Conservation (phyloP, 768 basidiomycete species). For the Pleurotus pulmonarius region DNA sequence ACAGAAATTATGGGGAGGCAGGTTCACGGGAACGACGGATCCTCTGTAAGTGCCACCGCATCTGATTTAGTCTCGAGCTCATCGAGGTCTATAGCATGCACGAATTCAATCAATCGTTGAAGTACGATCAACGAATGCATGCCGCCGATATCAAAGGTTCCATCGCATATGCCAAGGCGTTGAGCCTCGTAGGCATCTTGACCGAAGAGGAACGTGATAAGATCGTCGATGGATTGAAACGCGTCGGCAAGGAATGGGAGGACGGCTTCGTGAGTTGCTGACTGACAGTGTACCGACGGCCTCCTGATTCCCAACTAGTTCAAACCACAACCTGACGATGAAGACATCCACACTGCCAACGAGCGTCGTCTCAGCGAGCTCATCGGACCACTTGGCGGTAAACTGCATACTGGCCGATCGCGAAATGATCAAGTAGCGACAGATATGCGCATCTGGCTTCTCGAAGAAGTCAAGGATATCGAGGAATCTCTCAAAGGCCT, state of each 20-base stretch:
- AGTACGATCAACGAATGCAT: conserved; percentile 94
- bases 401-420: conserved; percentile 95
- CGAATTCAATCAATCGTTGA: conserved; percentile 93
- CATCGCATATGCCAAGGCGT: conserved; percentile 91
- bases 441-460: conserved; percentile 95
- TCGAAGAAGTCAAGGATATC: conserved; percentile 69
- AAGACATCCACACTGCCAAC: conserved; percentile 99
- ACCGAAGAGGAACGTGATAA: conserved; percentile 68
- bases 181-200: conserved; percentile 78
- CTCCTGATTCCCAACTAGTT: conserved; percentile 48
- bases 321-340: conserved; percentile 76
- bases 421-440: conserved; percentile 99
- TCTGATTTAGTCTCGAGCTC: conserved; percentile 11
- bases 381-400: conserved; percentile 89
- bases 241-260: conserved; percentile 85
- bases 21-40: conserved; percentile 88
- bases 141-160: conserved; percentile 89
- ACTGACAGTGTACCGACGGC: background rate
- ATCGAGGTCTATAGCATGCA: conserved; percentile 70
- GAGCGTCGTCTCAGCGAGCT: conserved; percentile 92
- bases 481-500: conserved; percentile 70
- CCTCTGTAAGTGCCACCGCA: conserved; percentile 55
- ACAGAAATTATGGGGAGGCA: conserved; percentile 85
- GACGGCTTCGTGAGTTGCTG: conserved; percentile 54
- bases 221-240: conserved; percentile 70